A percentile compares a stretch with the other conserved stretches of the same genome.
phyloP scores from a whole-genome alignment of 2,329 filamentous ascomycete genomes.

The Stylonectria norvegica region DNA sequence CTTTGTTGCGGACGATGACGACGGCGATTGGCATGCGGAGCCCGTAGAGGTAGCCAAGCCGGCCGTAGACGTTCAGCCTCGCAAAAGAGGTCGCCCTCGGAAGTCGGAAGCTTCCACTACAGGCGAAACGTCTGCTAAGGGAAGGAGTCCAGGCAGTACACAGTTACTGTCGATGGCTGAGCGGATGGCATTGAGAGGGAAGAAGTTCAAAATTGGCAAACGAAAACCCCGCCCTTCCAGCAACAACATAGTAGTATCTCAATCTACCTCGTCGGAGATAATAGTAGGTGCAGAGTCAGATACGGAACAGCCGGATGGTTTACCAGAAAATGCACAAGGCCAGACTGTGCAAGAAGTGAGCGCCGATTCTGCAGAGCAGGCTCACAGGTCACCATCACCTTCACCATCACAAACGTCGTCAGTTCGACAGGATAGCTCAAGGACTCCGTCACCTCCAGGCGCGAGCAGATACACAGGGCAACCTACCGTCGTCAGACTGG shows the following conservation, averaged over 20 bases:
- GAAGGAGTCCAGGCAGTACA: conserved; percentile 14
- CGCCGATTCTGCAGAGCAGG: neutral
- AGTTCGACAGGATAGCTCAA: conserved; percentile 9
- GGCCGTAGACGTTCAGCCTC: conserved; percentile 4
- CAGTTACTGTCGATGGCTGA: conserved; percentile 55
- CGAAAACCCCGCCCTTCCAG: conserved; percentile 24
- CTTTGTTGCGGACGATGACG: conserved; percentile 1
- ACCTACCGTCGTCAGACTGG: conserved; percentile 24
- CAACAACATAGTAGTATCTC: conserved; percentile 5
- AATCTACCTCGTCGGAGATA: conserved; percentile 5
- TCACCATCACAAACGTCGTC: conserved; percentile 3
- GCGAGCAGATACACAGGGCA: conserved; percentile 5
- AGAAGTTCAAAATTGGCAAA: conserved; percentile 49
- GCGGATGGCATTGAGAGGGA: conserved; percentile 52
- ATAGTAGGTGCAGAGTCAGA: neutral
- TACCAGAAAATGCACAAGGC: neutral
- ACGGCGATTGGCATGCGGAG: too few relatives aligned
- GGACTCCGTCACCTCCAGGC: conserved; percentile 13
- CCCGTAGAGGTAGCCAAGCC: too few relatives aligned
- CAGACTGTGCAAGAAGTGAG: conserved; percentile 1
- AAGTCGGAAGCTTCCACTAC: conserved; percentile 14
- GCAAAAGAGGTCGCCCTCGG: conserved; percentile 24
- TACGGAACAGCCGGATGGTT: neutral
- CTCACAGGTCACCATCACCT: conserved; percentile 3
- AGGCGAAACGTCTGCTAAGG: conserved; percentile 4